Conservation (phyloP, 257 asterid species). For the Solanum corneliomulleri region DNA sequence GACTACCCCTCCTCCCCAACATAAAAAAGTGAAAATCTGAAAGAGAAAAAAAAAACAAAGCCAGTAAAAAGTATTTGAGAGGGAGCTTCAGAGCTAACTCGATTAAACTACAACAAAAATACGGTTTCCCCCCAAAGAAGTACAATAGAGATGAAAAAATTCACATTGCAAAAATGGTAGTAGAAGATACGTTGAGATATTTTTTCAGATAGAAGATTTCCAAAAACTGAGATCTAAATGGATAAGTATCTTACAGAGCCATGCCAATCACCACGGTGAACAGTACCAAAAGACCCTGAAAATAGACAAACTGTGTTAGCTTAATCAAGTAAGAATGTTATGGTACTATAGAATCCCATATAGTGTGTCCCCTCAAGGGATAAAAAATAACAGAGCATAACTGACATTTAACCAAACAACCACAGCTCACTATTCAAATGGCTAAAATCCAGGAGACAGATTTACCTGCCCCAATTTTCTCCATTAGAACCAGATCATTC, state of each 20-base stretch:
- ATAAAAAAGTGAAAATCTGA: background rate
- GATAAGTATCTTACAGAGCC: constrained; percentile 68
- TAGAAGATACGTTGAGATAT: background rate
- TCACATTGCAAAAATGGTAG: background rate
- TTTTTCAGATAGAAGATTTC: background rate
- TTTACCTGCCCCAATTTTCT: constrained; percentile 93
- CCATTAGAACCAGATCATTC: constrained; percentile 78
- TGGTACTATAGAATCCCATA: background rate
- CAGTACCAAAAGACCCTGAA: constrained; percentile 97
- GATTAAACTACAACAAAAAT: background rate
- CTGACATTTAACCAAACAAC: background rate
- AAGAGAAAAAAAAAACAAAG: background rate
- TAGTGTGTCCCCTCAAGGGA: background rate
- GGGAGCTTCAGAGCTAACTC: background rate
- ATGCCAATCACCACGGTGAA: constrained; percentile 99
- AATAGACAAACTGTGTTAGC: constrained; percentile 5
- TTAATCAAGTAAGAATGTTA: background rate
- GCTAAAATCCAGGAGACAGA: constrained; percentile 6
- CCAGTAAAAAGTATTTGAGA: background rate
- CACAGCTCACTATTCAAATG: background rate
- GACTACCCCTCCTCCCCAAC: background rate
- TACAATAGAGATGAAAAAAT: background rate
- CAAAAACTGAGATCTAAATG: constrained; percentile 5
- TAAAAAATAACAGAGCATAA: background rate
- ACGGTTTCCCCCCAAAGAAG: background rate